Percentiles rank a stretch among this genome's conserved stretches.
Conservation (phyloP, 371 early-diverging fungal species). For the Apophysomyces elegans region DNA sequence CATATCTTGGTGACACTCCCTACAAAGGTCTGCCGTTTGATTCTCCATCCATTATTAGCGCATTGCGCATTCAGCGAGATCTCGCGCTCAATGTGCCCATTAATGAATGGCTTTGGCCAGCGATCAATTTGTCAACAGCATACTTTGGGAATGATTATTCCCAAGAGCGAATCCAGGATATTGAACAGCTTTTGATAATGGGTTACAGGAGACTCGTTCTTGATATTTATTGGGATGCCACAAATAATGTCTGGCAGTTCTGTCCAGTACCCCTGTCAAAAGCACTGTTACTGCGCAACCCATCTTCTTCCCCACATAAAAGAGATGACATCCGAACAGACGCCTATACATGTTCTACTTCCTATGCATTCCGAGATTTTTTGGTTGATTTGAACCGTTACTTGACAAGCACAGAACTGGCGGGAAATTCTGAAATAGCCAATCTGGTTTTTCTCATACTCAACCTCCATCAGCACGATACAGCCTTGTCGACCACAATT, state of each 20-base stretch:
- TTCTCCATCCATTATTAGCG: constrained; percentile 24
- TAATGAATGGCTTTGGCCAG: constrained; percentile 47
- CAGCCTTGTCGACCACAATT: neutral
- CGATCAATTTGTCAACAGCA: constrained; percentile 33
- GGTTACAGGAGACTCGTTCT: constrained; percentile 46
- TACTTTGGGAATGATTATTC: constrained; percentile 44
- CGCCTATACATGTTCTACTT: constrained; percentile 23
- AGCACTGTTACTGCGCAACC: neutral
- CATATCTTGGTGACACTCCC: constrained; percentile 31
- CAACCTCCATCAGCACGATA: constrained; percentile 33
- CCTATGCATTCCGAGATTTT: constrained; percentile 27
- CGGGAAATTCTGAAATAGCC: constrained; percentile 19
- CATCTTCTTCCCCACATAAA: neutral
- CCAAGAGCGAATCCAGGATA: constrained; percentile 14
- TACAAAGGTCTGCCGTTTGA: constrained; percentile 28
- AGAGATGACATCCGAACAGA: constrained; percentile 17
- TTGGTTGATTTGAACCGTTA: constrained; percentile 31
- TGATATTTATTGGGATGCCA: constrained; percentile 45
- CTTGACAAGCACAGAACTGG: constrained; percentile 20
- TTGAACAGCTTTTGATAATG: constrained; percentile 25
- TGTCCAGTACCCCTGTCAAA: constrained; percentile 29
- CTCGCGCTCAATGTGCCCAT: constrained; percentile 44
- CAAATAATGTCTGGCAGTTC: constrained; percentile 33
- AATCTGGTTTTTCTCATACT: constrained; percentile 32
- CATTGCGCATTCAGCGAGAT: constrained; percentile 46